A percentile compares a stretch with the other conserved stretches of the same genome.
Conservation (phyloP, 306 rosid genomes). For the Ceratonia siliqua region DNA sequence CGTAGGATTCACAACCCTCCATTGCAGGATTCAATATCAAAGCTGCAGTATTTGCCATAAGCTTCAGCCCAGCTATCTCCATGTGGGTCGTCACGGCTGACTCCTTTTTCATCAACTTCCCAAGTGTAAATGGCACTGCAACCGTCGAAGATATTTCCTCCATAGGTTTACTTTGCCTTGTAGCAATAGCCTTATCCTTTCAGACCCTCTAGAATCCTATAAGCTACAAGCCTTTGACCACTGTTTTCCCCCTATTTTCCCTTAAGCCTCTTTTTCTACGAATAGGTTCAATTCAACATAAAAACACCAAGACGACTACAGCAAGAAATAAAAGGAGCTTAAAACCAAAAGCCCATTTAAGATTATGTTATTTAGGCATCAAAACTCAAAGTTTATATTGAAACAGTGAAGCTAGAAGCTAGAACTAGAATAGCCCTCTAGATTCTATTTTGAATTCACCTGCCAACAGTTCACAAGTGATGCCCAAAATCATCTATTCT, state of each 20-base stretch:
- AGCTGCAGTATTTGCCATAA: conserved; percentile 61
- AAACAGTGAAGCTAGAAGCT: conserved; percentile 23
- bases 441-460: conserved; percentile 36
- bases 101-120: conserved; percentile 63
- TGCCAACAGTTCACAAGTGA: conserved; percentile 14
- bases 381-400: conserved; percentile 11
- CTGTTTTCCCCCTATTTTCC: conserved; percentile 26
- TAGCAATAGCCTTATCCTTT: conserved; percentile 39
- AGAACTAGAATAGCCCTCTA: conserved; percentile 32
- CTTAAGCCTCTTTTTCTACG: conserved; percentile 40
- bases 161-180: conserved; percentile 49
- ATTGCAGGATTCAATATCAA: conserved; percentile 47
- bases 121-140: conserved; percentile 69
- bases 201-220: conserved; percentile 30
- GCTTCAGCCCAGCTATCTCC: conserved; percentile 67
- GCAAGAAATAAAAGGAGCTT: conserved; percentile 30
- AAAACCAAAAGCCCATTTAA: conserved; percentile 31
- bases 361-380: not conserved
- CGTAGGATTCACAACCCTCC: conserved; percentile 43
- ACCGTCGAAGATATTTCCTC: conserved; percentile 63
- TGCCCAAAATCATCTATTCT: conserved; percentile 33
- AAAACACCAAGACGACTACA: conserved; percentile 34
- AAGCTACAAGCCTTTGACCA: conserved; percentile 32
- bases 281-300: conserved; percentile 36
- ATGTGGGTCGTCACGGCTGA: conserved; percentile 56